Evolutionary conservation across 768 basidiomycete species (phyloP).

Genomic region (Lepiota brunneoincarnata): DNA sequence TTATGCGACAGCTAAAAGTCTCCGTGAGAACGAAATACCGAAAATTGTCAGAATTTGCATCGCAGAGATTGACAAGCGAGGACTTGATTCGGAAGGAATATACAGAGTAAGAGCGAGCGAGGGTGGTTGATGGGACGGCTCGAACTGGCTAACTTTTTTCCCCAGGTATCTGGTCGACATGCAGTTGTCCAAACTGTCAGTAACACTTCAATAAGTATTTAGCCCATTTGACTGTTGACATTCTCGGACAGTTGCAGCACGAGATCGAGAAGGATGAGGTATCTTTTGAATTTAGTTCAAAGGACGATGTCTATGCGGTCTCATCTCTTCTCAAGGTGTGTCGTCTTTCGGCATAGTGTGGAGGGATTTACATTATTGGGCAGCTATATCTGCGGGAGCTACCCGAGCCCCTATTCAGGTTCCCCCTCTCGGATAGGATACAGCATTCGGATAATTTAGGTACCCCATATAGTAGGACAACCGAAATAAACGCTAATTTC

Average conservation of each 20-base stretch:
- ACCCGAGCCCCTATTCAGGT: constrained; percentile 87
- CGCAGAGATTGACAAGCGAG: constrained; percentile 77
- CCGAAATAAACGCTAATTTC: neutral
- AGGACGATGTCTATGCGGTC: constrained; percentile 82
- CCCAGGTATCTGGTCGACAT: constrained; percentile 79
- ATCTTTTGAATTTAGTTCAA: constrained; percentile 68
- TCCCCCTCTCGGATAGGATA: constrained; percentile 74
- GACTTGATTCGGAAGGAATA: constrained; percentile 76
- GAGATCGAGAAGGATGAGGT: constrained; percentile 84
- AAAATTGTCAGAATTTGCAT: constrained; percentile 81
- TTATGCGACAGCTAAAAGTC: constrained; percentile 78
- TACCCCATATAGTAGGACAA: constrained; percentile 25
- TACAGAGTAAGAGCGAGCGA: constrained; percentile 54
- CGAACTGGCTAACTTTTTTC: constrained; percentile 2
- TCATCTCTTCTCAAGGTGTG: constrained; percentile 82
- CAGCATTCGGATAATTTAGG: constrained; percentile 79
- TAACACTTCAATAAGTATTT: neutral
- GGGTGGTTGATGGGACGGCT: neutral
- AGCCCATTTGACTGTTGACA: neutral
- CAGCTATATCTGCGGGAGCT: constrained; percentile 82
- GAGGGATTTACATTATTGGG: constrained; percentile 6
- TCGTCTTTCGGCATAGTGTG: constrained; percentile 2
- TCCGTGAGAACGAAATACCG: constrained; percentile 72
- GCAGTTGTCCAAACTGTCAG: constrained; percentile 79
- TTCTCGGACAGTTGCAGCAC: constrained; percentile 62